Base-by-base conservation (phyloP, 1,284 basidiomycete genomes). In the Kalmanozyma brasiliensis region DNA sequence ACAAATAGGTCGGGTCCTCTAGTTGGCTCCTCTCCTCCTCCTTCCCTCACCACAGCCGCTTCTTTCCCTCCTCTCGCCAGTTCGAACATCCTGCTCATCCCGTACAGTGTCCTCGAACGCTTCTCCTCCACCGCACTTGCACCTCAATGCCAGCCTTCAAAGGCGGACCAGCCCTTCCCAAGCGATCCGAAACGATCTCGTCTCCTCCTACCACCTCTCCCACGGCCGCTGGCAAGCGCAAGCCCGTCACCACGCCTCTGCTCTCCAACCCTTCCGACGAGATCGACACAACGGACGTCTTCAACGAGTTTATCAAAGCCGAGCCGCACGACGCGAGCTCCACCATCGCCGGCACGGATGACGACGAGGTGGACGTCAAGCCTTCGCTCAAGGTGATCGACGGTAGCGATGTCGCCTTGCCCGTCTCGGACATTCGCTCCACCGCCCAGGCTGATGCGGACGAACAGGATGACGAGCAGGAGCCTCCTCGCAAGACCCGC, bases 81-180 rank as follows among this genome's bases (percentile, higher is more conserved):
- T n/a, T n/a, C n/a, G n/a, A n/a, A n/a, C n/a, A n/a, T n/a, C n/a
- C n/a, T n/a, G n/a, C n/a, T n/a, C n/a, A n/a, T n/a, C n/a, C n/a
- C n/a, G n/a, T n/a, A n/a, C n/a, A n/a, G n/a, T n/a, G n/a, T n/a
- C n/a, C n/a, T n/a, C n/a, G n/a, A n/a, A n/a, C n/a, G n/a, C n/a
- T n/a, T n/a, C n/a, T n/a, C n/a, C n/a, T n/a, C n/a, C n/a, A n/a
- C n/a, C n/a, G n/a, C n/a, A n/a, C n/a, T n/a, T n/a, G n/a, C n/a
- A n/a, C n/a, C n/a, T 16, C n/a, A 35, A 45, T 63, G 61, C 44
- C 53, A 13, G 41, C 16, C 30, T 56, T 57, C 45, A 63, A 57
- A 44, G 53, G 61, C 11, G 53, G 52, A 17, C 61, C 61, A 14
- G 49, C 61, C 8, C 49, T 63, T 3, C 53, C 61, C 1, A 57